Evolutionary conservation across 139 green algal genomes (phyloP), one percentile per base, ranked within the genome.

Genomic region (Tetradesmus obliquus): DNA sequence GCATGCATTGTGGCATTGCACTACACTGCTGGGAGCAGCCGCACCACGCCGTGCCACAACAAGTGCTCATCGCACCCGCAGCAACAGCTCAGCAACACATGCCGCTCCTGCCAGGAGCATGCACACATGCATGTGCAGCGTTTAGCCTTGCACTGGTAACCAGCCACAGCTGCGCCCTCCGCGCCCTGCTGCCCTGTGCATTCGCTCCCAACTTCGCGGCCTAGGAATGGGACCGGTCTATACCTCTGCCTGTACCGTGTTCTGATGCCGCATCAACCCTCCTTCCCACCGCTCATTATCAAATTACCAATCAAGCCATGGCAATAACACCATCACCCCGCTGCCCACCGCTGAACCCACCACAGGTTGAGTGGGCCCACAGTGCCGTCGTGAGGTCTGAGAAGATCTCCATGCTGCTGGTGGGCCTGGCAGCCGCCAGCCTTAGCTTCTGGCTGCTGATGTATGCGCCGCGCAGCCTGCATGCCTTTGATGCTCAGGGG

Each of bases 301-400:
- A 45, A 45, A 45, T 45, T 45, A 45, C 32, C 32, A 45, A 45
- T 45, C 32, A 45, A 45, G 32, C 32, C 32, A 45, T 45, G 32
- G 32, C 32, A 45, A 45, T 45, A 45, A 45, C 32, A 45, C 7
- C 45, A 66, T 58, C 51, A 45, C 45, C 6, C 53, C 45, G 13
- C 54, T 53, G 54, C 60, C 6, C 51, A n/a, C 80, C 80, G 12
- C 80, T 51, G 12, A 2, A 10, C 80, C 3, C 13, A n/a, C 4
- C 55, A 20, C 72, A 91, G 88, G 88, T 91, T 54, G 88, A 91
- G 55, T 91, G 88, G 88, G 3, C 32, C 20, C 88, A 86, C 80
- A 13, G 12, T 3, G 57, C 72, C 5, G 62, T 91, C 55, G 10
- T 3, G 6, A 79, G 54, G n/a, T 9, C 10, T 1, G 88, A 91